Percentiles rank a stretch among this genome's conserved stretches.
These are phyloP conservation scores for Talaromyces stipitatus DNA, from an alignment of 495 filamentous ascomycete species.

Conservation along the genomic window DNA sequence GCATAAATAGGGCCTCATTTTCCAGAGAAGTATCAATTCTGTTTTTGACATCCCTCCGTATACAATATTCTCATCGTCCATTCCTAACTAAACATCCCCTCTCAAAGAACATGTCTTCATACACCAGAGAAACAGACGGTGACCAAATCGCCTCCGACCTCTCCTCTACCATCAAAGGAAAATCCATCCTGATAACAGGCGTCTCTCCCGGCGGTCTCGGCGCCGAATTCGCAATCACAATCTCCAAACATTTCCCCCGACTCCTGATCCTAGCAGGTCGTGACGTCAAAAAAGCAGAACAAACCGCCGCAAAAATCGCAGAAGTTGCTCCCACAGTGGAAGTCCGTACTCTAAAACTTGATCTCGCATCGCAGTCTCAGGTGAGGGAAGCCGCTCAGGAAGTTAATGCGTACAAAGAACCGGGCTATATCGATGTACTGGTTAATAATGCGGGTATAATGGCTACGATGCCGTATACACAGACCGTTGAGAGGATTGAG, in stretches of 20 bases:
- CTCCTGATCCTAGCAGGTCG: constrained; percentile 51
- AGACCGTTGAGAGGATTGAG: constrained; percentile 38
- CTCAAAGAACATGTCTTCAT: no score
- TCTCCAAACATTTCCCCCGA: constrained; percentile 41
- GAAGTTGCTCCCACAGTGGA: constrained; percentile 17
- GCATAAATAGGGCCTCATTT: not conserved
- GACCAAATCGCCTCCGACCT: constrained; percentile 22
- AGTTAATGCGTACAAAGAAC: constrained; percentile 34
- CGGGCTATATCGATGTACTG: constrained; percentile 54
- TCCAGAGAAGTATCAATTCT: not conserved
- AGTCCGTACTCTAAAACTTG: constrained; percentile 29
- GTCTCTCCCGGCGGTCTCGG: constrained; percentile 39
- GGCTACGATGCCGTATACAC: constrained; percentile 27
- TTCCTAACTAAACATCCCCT: no score
- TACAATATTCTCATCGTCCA: no score
- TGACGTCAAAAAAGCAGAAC: constrained; percentile 25
- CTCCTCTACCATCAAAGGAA: constrained; percentile 23
- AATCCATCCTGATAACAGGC: constrained; percentile 42
- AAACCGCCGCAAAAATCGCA: constrained; percentile 28
- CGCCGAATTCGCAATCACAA: constrained; percentile 33
- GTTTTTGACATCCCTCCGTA: no score
- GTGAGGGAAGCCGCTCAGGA: constrained; percentile 41
- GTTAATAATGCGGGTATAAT: constrained; percentile 71
- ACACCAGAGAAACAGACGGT: no score
- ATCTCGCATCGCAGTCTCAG: constrained; percentile 32